Evolutionary conservation across 164 flowering plant genomes (phyloP), one percentile per base, ranked within the genome.

Genomic region (Magnolia sinica): DNA sequence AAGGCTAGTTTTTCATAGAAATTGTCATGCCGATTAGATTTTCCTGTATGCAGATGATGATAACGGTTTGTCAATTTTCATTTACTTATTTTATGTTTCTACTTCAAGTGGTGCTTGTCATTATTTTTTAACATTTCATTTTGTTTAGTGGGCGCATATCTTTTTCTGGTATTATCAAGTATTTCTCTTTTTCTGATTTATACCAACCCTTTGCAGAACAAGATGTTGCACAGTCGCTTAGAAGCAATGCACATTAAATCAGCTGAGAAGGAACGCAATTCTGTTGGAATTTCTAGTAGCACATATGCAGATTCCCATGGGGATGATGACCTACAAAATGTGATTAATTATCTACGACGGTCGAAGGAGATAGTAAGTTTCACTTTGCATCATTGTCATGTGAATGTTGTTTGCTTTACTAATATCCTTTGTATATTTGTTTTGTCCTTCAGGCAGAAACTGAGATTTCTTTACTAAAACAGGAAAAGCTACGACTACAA

Each of bases 161-260:
- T 37, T 37, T 37, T 37, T 37, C 3, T 37, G 45, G 6, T 37
- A 37, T 37, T 37, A 5, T 3, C 45, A 37, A 37, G 45, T 3
- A 37, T 37, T 37, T 68, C 19, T 63, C 11, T 27, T 18, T 65
- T 29, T 18, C 45, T 29, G 23, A 13, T 65, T 22, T 7, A 19
- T 63, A 27, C 29, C 50, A 37, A 37, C 29, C 29, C 20, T 77
- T 37, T 23, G 22, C 86, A 92, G 93, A 96, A 96, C 80, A 92
- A 91, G 81, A 85, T 96, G 70, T 77, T 96, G 79, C 99, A 88
- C 72, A 76, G 81, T 76, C 87, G 85, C 55, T 81, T 94, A 69
- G 99, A 92, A 83, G 95, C 98, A 77, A 75, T 96, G 85, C 96
- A 94, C 82, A 89, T 94, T 73, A 90, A 88, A 74, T 78, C 87